A percentile compares a stretch with the other conserved stretches of the same genome.
phyloP scores from a whole-genome alignment of 2,329 filamentous ascomycete genomes.

The Apiospora kogelbergensis region DNA sequence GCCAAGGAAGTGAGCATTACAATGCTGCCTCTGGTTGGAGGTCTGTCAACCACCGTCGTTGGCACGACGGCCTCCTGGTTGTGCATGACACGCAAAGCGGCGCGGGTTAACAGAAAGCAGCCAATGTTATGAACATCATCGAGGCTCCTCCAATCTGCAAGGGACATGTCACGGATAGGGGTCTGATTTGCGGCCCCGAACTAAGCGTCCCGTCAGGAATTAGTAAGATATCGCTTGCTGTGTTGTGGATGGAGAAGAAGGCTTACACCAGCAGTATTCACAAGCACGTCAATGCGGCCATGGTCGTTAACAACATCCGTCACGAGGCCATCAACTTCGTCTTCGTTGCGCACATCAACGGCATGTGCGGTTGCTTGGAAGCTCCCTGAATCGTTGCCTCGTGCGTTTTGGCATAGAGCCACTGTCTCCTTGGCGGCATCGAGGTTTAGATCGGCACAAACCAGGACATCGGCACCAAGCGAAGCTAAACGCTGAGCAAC shows the following conservation, averaged over 20 bases:
- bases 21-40: constrained; percentile 16
- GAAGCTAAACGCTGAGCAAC: constrained; percentile 18
- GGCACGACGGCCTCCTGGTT: constrained; percentile 12
- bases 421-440: constrained; percentile 18
- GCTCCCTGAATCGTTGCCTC: not conserved
- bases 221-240: not conserved
- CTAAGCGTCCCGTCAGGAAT: constrained; percentile 9
- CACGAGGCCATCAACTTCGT: not conserved
- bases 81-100: constrained; percentile 20
- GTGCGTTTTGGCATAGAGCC: constrained; percentile 13
- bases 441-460: constrained; percentile 19
- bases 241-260: not conserved
- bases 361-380: not conserved
- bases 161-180: constrained; percentile 19
- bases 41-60: constrained; percentile 3
- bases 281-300: not conserved
- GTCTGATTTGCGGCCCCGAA: constrained; percentile 16
- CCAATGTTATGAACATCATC: constrained; percentile 21
- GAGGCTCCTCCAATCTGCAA: constrained; percentile 20
- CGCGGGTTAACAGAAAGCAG: constrained; percentile 20
- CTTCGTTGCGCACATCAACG: not conserved
- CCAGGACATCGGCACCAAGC: constrained; percentile 17
- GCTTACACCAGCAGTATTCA: not conserved
- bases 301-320: not conserved
- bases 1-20: constrained; percentile 21